Conservation (phyloP, 768 basidiomycete species). For the Melanogaster broomeanus region DNA sequence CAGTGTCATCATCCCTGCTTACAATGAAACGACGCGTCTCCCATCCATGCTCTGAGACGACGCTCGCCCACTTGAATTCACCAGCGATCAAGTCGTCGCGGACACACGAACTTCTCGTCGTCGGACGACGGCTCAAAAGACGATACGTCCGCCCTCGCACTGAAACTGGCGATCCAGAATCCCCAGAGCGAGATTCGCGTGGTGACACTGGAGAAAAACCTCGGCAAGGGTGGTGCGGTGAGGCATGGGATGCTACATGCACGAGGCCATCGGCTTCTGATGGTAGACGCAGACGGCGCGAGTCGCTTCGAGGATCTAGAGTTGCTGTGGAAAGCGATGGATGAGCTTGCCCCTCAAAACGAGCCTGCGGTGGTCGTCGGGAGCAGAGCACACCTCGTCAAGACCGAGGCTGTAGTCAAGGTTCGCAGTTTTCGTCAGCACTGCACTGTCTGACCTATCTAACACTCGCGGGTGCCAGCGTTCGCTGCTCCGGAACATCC, state of each 20-base stretch:
- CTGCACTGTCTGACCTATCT: not conserved
- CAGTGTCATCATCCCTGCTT: slow-evolving; percentile 86
- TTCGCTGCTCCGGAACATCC: slow-evolving; percentile 82
- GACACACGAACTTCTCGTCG: slow-evolving; percentile 79
- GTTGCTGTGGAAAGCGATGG: slow-evolving; percentile 74
- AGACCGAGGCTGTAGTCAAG: slow-evolving; percentile 91
- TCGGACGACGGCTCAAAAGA: slow-evolving; percentile 92
- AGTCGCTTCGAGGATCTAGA: slow-evolving; percentile 86
- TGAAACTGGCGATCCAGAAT: slow-evolving; percentile 62
- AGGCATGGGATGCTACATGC: slow-evolving; percentile 87
- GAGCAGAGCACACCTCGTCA: slow-evolving; percentile 90
- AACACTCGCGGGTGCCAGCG: slow-evolving; percentile 49
- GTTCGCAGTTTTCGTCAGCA: slow-evolving; percentile 40
- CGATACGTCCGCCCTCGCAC: slow-evolving; percentile 63
- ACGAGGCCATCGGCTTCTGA: slow-evolving; percentile 75
- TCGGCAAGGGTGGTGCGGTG: slow-evolving; percentile 93
- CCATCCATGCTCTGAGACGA: slow-evolving; percentile 78
- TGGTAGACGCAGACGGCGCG: slow-evolving; percentile 95
- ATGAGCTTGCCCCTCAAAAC: slow-evolving; percentile 50
- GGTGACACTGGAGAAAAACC: slow-evolving; percentile 74
- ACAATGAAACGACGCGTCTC: slow-evolving; percentile 86
- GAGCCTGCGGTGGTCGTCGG: slow-evolving; percentile 75
- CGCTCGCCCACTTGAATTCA: slow-evolving; percentile 63
- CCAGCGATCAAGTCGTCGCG: slow-evolving; percentile 38
- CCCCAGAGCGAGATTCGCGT: slow-evolving; percentile 68